Evolutionary conservation across 2,329 filamentous ascomycete species (phyloP), one percentile per base, ranked within the genome.

Genomic region (Fusarium incarnatum): DNA sequence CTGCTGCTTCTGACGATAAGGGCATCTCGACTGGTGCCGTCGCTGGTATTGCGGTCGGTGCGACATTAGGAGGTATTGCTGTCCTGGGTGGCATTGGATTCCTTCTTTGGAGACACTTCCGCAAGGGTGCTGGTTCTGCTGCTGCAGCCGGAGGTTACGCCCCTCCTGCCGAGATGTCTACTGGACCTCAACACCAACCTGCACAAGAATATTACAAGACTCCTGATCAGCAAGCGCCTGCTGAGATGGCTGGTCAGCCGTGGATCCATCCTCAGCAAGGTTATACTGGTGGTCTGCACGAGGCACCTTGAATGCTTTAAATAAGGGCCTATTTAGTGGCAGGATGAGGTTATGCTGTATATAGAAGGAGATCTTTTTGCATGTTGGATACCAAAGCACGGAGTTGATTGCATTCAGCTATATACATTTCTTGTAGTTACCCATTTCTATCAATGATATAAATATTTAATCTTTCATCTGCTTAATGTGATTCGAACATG

Each of bases 31-130:
- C 55, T 0, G 75, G 75, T 2, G 75, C 75, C 1, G 65, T 75
- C 4, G 75, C 71, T 7, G 75, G 75, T 9, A 64, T 77, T 8
- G 75, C 72, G 1, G 73, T 75, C 7, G 75, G 70, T 6, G 64
- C 75, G 1, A 70, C 72, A 2, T 16, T 76, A 0, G 74, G 63
- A 5, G 74, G 73, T 2, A 27, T 75, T 2, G 3, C 50, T 9
- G 3, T 71, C 7, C 63, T 76, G 10, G 73, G 42, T 1, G 68
- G 62, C 2, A 12, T 64, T 1, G 75, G 73, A 1, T 75, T 76
- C 41, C 57, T 76, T 16, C 32, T 68, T 15, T 75, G 74, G 75
- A 73, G 48, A 22, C 66, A 54, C 11, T 25, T 59, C 10, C 59
- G 64, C 5, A 75, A 70, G 44, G 58, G 56, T 8, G 37, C 58